Evolutionary conservation across 202 grass and related monocot genomes (phyloP), one percentile per base, ranked within the genome.

Genomic region (Digitaria exilis): DNA sequence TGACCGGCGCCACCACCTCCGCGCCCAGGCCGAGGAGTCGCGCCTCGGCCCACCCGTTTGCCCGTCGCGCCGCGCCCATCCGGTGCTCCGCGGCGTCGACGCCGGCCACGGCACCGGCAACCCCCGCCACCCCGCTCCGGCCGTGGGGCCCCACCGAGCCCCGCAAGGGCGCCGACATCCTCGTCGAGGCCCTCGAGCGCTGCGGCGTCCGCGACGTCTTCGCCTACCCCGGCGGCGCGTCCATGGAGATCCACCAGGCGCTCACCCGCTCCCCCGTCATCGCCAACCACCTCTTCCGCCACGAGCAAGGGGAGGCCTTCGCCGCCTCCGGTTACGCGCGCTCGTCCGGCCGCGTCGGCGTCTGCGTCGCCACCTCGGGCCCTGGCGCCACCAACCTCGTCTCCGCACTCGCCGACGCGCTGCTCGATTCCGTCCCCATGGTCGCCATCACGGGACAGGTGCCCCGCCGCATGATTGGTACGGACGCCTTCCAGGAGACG

Each of bases 231-330:
- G 93, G 96, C 71, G 96, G 96, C 70, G 93, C 96, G 15, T 99
- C 93, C 80, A 96, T 99, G 93, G 96, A 99, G 89, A 98, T 98
- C 89, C 96, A 98, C 89, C 96, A 98, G 88, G 96, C 96, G 18
- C 93, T 98, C 22, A 98, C 96, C n/a, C 93, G 96, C 14, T 98
- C 96, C 63, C 96, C 93, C 0, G 61, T 57, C 48, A 98, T 98
- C 74, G 59, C 79, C 52, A 98, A 98, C 76, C 96, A 98, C 83
- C 91, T 98, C 32, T 82, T 94, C 65, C 89, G 96, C 37, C 96
- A 98, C 82, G 96, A 98, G 84, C 96, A 98, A 86, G 96, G 96
- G 0, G 96, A 98, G 89, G 70, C 91, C 6, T 98, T 98, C 56
- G 96, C 93, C 0, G 96, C 96, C 7, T 95, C 92, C 1, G 93